These are phyloP conservation scores for Truncatella angustata DNA, from an alignment of 2,329 filamentous ascomycete species.

Conservation along the genomic window DNA sequence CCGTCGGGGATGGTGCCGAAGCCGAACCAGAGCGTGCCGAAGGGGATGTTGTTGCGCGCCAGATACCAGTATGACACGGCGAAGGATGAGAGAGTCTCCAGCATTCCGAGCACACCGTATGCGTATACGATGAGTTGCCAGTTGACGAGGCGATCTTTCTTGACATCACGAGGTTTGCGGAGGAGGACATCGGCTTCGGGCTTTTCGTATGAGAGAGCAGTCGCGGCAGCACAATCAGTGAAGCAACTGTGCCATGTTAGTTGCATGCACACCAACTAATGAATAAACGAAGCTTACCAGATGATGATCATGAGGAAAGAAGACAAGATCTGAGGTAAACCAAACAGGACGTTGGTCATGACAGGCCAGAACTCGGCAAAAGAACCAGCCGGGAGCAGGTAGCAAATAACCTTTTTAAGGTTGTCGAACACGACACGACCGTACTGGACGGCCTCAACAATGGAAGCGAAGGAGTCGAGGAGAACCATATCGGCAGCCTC, in stretches of 20 bases:
- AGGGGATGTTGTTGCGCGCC: constrained; percentile 60
- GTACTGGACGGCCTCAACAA: constrained; percentile 70
- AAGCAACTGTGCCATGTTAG: constrained; percentile 55
- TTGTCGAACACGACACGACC: constrained; percentile 79
- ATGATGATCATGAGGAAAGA: constrained; percentile 72
- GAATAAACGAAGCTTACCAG: constrained; percentile 41
- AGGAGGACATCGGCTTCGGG: constrained; percentile 74
- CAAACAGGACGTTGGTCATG: constrained; percentile 69
- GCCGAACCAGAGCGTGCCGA: constrained; percentile 64
- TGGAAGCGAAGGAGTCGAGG: constrained; percentile 69
- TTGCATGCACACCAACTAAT: constrained; percentile 17
- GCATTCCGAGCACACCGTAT: constrained; percentile 68
- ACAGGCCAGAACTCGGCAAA: constrained; percentile 77
- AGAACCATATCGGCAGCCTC: constrained; percentile 81
- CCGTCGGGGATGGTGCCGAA: constrained; percentile 54
- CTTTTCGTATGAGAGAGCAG: constrained; percentile 71
- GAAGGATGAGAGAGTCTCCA: constrained; percentile 59
- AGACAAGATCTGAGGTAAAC: constrained; percentile 69
- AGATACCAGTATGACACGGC: constrained; percentile 69
- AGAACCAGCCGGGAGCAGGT: constrained; percentile 70
- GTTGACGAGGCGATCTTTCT: constrained; percentile 70
- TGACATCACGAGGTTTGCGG: constrained; percentile 65
- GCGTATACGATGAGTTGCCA: constrained; percentile 70
- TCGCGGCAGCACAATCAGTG: constrained; percentile 73
- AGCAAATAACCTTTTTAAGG: constrained; percentile 74